Base-by-base conservation (phyloP, 163 green algal species). In the Scenedesmus sp. region DNA sequence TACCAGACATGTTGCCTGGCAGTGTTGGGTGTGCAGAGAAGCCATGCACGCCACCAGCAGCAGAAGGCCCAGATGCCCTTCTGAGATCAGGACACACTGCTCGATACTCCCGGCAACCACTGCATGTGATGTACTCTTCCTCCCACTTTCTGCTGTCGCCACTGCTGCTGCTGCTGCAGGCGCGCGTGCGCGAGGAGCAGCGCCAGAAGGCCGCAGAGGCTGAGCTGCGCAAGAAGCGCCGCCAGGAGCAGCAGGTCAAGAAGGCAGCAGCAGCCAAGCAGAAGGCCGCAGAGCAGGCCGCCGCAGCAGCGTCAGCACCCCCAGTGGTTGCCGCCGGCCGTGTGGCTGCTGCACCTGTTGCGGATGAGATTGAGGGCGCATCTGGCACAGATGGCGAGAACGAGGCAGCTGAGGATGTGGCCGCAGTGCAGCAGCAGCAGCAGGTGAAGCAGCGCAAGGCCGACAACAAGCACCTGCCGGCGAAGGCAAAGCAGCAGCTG, bases 181-280 rank as follows among this genome's bases (percentile, higher is more conserved):
- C 79, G n/a, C 82, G 55, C 23, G 66, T 93, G 8, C 91, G 91
- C 55, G 86, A 93, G 81, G 86, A 93, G 86, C 79, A 93, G 76
- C 86, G 66, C 16, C 86, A 79, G 60, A 91, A 92, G 81, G 91
- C 91, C 12, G 86, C 86, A 67, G 91, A 93, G 91, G 91, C 91
- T 8, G 91, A 90, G 64, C 66, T 6, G 20, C 91, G 91, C 86
- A 93, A 93, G 91, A 89, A 89, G 79, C 86, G 87, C 26, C 91
- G 86, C 55, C 55, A 86, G 64, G 91, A 93, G 79, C 66, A 86
- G 66, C 10, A 64, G n/a, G 91, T 54, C n/a, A 91, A 77, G 81
- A 93, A 93, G 91, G 76, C 56, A 66, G 66, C 55, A 23, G 76
- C 83, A 20, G 46, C 34, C 23, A 83, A 93, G 90, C 76, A 76